Evolutionary conservation across 306 rosid genomes (phyloP), one percentile per base, ranked within the genome.

Genomic region (Abrus precatorius): DNA sequence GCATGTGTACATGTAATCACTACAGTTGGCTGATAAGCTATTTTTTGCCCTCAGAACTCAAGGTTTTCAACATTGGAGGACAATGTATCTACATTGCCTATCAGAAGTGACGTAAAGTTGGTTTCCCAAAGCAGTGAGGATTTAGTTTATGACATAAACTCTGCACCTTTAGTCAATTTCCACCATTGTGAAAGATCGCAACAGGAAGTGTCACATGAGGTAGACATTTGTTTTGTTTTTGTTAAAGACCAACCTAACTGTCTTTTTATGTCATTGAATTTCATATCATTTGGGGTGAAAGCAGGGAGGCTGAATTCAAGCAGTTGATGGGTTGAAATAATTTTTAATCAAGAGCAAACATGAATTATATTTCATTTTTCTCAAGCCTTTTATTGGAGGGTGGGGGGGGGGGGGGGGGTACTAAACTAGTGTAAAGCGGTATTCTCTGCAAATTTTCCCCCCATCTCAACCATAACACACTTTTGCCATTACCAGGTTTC

Each of bases 141-240:
- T 85, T 80, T 83, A 59, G 83, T 88, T 83, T 90, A 91, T 50
- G 83, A 93, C 77, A 81, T 84, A n/a, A 85, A 81, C 53, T 83
- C 83, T 69, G 87, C 86, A 34, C 97, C 99, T 47, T 81, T 93
- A 82, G 73, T 91, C 78, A 89, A 87, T 83, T 93, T 96, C 84
- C 99, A 96, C 84, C 82, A 67, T 83, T 80, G 64, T 74, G 99
- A 96, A 88, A 89, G 97, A 88, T 66, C 85, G 85, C 90, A 85
- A 80, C 96, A 84, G 87, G 92, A 89, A 87, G 71, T 59, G 44
- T 80, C 88, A 29, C 74, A 60, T 27, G 82, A 90, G 99, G 99
- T 95, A 84, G 36, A 70, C 63, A 7, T 67, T 30, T 55, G 7
- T 79, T 77, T 78, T 54, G 30, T 72, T 86, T 62, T 72, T 49